phyloP scores from a whole-genome alignment of 2,329 filamentous ascomycete species.

The Alternaria rosae region DNA sequence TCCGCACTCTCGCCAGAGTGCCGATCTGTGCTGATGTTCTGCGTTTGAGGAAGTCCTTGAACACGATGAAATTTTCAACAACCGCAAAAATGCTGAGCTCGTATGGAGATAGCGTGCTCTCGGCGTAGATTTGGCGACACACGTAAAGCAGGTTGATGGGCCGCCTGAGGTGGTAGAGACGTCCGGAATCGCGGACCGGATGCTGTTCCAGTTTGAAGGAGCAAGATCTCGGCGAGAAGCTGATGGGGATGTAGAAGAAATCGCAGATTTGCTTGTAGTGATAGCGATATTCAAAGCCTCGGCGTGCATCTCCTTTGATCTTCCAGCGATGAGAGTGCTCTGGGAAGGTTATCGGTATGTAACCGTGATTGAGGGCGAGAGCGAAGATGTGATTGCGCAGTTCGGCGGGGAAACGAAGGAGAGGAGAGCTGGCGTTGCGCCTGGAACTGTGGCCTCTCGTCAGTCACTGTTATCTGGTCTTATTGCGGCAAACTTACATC shows the following conservation, averaged over 20 bases:
- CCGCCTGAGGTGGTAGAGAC: background rate
- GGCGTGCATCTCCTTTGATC: background rate
- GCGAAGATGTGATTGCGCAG: background rate
- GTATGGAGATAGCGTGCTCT: background rate
- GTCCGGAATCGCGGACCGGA: background rate
- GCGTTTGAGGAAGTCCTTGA: rapidly evolving
- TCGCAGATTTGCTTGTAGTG: background rate
- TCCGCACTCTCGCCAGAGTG: background rate
- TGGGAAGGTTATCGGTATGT: background rate
- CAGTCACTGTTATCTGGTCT: background rate
- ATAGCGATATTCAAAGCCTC: background rate
- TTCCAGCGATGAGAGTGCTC: background rate
- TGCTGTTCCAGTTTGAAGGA: background rate
- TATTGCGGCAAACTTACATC: background rate
- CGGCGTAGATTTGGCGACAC: background rate
- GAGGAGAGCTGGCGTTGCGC: background rate
- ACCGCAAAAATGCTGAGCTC: background rate
- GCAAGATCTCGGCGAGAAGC: background rate
- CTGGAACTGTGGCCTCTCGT: background rate
- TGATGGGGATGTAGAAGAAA: background rate
- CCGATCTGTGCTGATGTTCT: rapidly evolving
- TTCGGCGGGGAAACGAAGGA: background rate
- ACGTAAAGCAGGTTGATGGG: background rate
- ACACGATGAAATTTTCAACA: rapidly evolving
- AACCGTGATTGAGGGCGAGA: background rate